Evolutionary conservation across 441 rosid genomes (phyloP), one percentile per base, ranked within the genome.

Genomic region (Euphorbia schlechtendalii): DNA sequence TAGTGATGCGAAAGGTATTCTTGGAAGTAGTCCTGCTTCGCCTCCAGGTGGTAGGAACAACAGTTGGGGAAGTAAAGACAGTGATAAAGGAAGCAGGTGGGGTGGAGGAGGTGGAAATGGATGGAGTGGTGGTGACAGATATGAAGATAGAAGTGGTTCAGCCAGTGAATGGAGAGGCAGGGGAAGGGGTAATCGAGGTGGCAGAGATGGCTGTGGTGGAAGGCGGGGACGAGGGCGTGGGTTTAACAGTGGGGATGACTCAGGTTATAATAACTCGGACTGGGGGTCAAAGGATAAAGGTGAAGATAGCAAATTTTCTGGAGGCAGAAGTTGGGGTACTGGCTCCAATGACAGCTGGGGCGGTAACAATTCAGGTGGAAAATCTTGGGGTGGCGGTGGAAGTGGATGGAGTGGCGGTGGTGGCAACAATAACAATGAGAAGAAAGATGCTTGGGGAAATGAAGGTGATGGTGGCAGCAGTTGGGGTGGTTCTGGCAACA

Each of bases 281-380:
- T 41, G 67, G 72, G 32, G 43, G 11, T 22, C 22, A 5, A 59
- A 67, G 17, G 48, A 10, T 57, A 30, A 28, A 58, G 57, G 64
- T 21, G 53, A 13, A 40, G 66, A 62, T 54, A 36, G 62, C 15
- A 21, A 38, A 12, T 21, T 15, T 64, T 64, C 17, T 21, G 59
- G 36, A 25, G 59, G 69, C 41, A 51, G 61, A 38, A 43, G 14
- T 41, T 43, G 69, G 59, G 48, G 56, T 56, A 10, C 8, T 48
- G 21, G 49, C 12, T 27, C 38, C 18, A 40, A 25, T 40, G 69
- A 36, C 7, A 24, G 32, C 27, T 56, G 69, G 62, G 45, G 66
- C 8, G 53, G 60, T 15, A 61, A 68, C 30, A 53, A 14, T 53
- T 14, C 61, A 7, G 8, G 32, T 53, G 61, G 32, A 14, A 43